phyloP scores from a whole-genome alignment of 1,139 yeast genomes.

The Yamadazyma dushanensis region DNA sequence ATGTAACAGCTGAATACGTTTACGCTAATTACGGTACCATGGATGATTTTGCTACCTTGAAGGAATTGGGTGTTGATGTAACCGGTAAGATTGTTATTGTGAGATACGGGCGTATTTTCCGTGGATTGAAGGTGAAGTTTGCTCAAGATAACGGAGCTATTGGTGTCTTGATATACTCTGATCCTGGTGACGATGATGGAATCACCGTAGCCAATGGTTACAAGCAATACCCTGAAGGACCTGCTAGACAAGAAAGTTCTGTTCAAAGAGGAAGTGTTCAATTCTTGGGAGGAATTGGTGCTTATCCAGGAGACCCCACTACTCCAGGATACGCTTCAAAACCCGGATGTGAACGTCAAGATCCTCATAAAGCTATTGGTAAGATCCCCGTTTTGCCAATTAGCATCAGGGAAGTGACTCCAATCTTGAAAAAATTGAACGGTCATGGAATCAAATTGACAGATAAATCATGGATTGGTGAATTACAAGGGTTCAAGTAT shows the following conservation, averaged over 20 bases:
- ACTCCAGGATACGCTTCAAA: slow-evolving; percentile 81
- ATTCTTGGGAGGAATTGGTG: slow-evolving; percentile 60
- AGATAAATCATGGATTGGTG: slow-evolving; percentile 38
- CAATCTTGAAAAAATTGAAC: slow-evolving; percentile 42
- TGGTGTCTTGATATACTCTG: slow-evolving; percentile 45
- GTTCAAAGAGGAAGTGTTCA: slow-evolving; percentile 86
- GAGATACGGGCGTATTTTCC: slow-evolving; percentile 41
- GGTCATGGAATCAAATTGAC: slow-evolving; percentile 38
- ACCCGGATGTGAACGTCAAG: slow-evolving; percentile 46
- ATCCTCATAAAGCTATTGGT: slow-evolving; percentile 43
- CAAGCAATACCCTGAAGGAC: slow-evolving; percentile 46
- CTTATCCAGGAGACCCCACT: slow-evolving; percentile 84
- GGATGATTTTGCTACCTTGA: slow-evolving; percentile 37
- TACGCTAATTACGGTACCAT: slow-evolving; percentile 43
- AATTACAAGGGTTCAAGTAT: slow-evolving; percentile 42
- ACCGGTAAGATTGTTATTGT: slow-evolving; percentile 44
- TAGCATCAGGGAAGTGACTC: slow-evolving; percentile 47
- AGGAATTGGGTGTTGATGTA: slow-evolving; percentile 34
- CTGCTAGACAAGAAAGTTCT: slow-evolving; percentile 49
- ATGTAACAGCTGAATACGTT: slow-evolving; percentile 45
- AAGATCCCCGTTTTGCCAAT: slow-evolving; percentile 50
- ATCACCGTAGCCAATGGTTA: slow-evolving; percentile 45
- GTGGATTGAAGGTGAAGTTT: slow-evolving; percentile 49
- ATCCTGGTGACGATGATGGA: slow-evolving; percentile 47
- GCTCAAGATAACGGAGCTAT: slow-evolving; percentile 50